Conservation (phyloP, 1,284 basidiomycete species). For the Cronartium quercuum region DNA sequence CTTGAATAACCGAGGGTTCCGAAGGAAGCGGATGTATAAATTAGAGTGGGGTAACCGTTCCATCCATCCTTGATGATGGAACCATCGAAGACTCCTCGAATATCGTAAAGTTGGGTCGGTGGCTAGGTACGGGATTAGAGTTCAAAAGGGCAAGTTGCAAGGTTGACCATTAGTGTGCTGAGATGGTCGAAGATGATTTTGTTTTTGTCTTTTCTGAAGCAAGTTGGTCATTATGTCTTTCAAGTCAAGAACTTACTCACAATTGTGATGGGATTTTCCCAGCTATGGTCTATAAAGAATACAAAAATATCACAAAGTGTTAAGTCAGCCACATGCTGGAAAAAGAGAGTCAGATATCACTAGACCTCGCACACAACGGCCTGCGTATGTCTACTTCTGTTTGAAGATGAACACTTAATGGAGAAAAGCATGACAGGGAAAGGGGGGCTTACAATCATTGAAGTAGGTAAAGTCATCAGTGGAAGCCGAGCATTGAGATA, state of each 20-base stretch:
- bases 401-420: background rate
- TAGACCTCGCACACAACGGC: background rate
- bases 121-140: conserved; percentile 10
- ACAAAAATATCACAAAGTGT: background rate
- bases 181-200: background rate
- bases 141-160: too few relatives aligned
- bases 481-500: conserved; percentile 42
- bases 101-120: conserved; percentile 42
- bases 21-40: conserved; percentile 43
- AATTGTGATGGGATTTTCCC: conserved; percentile 41
- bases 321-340: background rate
- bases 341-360: background rate
- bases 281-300: conserved; percentile 34
- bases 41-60: conserved; percentile 41
- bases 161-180: background rate
- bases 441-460: conserved; percentile 35
- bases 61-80: conserved; percentile 41
- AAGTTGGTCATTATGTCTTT: background rate
- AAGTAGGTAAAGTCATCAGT: conserved; percentile 41
- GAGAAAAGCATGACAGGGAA: background rate
- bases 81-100: conserved; percentile 45
- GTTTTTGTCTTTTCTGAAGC: background rate
- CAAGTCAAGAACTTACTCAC: conserved; percentile 15
- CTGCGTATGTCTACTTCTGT: background rate
- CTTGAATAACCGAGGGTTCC: conserved; percentile 41